A percentile compares a stretch with the other conserved stretches of the same genome.
These are phyloP conservation scores for Auriscalpium vulgare DNA, from an alignment of 768 basidiomycete genomes.

Conservation along the genomic window DNA sequence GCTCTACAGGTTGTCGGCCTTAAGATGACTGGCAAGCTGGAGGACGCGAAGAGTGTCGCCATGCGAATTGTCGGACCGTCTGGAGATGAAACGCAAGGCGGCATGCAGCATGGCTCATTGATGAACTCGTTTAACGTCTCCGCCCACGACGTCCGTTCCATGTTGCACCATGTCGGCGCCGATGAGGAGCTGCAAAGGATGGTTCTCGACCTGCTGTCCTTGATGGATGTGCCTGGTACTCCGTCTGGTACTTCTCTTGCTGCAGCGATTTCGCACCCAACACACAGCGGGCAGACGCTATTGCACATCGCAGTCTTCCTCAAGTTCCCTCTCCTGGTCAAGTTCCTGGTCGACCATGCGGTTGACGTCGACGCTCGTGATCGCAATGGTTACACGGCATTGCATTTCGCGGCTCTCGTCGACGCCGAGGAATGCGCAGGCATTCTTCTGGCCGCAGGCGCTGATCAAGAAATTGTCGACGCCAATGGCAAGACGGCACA, in stretches of 20 bases:
- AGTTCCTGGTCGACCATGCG: slow-evolving; percentile 62
- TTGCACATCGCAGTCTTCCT: slow-evolving; percentile 83
- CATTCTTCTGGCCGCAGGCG: slow-evolving; percentile 71
- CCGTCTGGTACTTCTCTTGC: slow-evolving; percentile 33
- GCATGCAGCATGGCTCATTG: slow-evolving; percentile 30
- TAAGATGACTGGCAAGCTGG: slow-evolving; percentile 94
- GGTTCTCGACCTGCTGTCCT: slow-evolving; percentile 72
- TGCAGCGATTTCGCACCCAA: slow-evolving; percentile 62
- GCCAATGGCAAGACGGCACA: slow-evolving; percentile 60
- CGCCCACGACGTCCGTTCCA: slow-evolving; percentile 42
- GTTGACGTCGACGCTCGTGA: slow-evolving; percentile 83
- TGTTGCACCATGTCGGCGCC: slow-evolving; percentile 50
- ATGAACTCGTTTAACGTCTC: slow-evolving; percentile 36
- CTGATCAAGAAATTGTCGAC: slow-evolving; percentile 71
- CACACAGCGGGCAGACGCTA: slow-evolving; percentile 72
- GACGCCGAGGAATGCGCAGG: slow-evolving; percentile 56
- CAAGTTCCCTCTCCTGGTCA: slow-evolving; percentile 60
- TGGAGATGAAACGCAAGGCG: slow-evolving; percentile 39
- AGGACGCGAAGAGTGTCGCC: slow-evolving; percentile 88
- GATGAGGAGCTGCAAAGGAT: slow-evolving; percentile 59
- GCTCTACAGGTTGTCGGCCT: slow-evolving; percentile 92
- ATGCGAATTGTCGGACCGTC: slow-evolving; percentile 83
- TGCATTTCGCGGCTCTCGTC: slow-evolving; percentile 76
- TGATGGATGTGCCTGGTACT: slow-evolving; percentile 59
- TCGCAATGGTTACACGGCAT: slow-evolving; percentile 81